Evolutionary conservation across 768 basidiomycete genomes (phyloP).

Genomic region (Mycena olivaceomarginata): DNA sequence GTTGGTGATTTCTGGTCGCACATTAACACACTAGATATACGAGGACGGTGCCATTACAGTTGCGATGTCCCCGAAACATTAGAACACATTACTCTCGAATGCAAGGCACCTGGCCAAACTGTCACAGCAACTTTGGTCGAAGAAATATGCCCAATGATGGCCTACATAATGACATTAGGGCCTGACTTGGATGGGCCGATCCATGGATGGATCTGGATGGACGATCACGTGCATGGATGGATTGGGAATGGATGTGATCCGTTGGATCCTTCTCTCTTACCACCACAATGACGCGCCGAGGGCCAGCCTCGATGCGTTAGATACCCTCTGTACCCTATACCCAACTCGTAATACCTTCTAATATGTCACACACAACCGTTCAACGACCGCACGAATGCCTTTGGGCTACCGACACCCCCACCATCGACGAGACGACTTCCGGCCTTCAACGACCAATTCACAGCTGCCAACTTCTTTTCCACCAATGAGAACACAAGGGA

Average conservation of each 20-base stretch:
- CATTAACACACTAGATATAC: no score
- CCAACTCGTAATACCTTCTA: background rate
- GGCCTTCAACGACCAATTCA: constrained; percentile 24
- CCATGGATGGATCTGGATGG: constrained; percentile 31
- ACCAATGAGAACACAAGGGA: constrained; percentile 18
- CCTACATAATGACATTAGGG: no score
- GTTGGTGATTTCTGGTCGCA: no score
- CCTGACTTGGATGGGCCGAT: constrained; percentile 32
- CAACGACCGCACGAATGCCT: constrained; percentile 21
- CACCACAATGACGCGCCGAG: constrained; percentile 16
- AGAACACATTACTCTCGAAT: no score
- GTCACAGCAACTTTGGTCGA: no score
- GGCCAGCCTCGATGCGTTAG: constrained; percentile 21
- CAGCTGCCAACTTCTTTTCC: background rate
- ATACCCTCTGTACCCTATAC: constrained; percentile 23
- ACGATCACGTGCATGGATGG: constrained; percentile 17
- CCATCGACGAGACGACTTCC: constrained; percentile 11
- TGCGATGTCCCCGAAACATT: no score
- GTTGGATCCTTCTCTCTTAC: constrained; percentile 17
- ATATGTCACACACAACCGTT: constrained; percentile 8
- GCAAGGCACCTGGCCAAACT: no score
- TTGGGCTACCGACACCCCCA: constrained; percentile 26
- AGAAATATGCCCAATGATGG: no score
- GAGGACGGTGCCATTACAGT: no score
- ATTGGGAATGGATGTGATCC: constrained; percentile 33